Evolutionary conservation across 345 rosid genomes (phyloP), one percentile per base, ranked within the genome.

Genomic region (Sapria himalayana): DNA sequence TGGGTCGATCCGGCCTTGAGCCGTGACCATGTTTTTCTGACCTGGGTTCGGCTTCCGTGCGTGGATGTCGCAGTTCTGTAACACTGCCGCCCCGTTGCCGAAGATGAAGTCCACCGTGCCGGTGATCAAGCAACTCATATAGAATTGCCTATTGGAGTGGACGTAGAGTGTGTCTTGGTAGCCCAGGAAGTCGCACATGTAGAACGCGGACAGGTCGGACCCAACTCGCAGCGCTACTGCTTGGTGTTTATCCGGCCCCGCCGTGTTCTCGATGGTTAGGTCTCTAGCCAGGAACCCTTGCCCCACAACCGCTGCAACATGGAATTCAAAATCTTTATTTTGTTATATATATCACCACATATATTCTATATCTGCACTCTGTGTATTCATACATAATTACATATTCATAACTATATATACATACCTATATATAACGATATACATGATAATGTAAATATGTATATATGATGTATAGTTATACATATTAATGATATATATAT

Each of bases 21-120:
- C 97, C 0, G 97, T 86, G 29, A 86, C 65, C 97, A 86, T 86
- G 63, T 82, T 86, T 43, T 78, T 86, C 64, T 86, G 97, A 9
- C 94, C 94, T 0, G 94, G 45, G 7, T 63, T 51, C 5, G 97
- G 97, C 1, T 43, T 58, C 4, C 97, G 86, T 8, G 94, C 97
- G 22, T 81, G 94, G 53, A 86, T 86, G 61, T 86, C 94, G 8
- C 94, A 86, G 36, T 78, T 63, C 29, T 72, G 85, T 4, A 78
- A 15, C 5, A 74, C 76, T 0, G 53, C 85, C 0, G 73, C 92
- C 0, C 66, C 63, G 22, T 78, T 78, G 17, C 92, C 92, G 9
- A 78, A 78, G 24, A 78, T 86, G 67, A 86, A 86, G 15, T 86
- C 97, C 0, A 81, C 93, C 0, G 94, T 78, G 45, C 94, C 94